Evolutionary conservation across 495 filamentous ascomycete species (phyloP), one percentile per base, ranked within the genome.

Genomic region (Penicillium coffeae): DNA sequence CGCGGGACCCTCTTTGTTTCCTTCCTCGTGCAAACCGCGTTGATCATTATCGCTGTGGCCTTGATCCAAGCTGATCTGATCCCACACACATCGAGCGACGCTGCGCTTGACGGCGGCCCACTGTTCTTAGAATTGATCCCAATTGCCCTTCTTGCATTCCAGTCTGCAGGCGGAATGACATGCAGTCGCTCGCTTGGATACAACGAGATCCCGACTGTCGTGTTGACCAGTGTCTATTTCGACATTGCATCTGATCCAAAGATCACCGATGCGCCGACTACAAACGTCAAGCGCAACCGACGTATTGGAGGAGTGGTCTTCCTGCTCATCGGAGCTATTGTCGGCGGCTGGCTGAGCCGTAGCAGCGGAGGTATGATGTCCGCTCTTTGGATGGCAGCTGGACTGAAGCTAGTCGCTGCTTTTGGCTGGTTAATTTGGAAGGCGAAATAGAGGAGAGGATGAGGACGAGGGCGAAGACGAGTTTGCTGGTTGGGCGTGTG

Each of bases 181-280:
- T 79, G 78, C 43, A 81, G 74, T 51, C 72, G 87, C 5, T 60
- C 79, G 10, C 62, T 90, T 38, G 82, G 82, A 1, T 79, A 82
- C 52, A 77, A 77, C 47, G 85, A 88, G 63, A 77, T 90, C 34
- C 86, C 87, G 10, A 85, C 83, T 1, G 85, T 84, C 21, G 87
- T 90, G 9, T 63, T 89, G 55, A 89, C 86, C 3, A 85, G 76
- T 46, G 72, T 88, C 16, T 82, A 88, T 49, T 85, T 81, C 55
- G 85, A 88, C 53, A 63, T 89, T 43, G 75, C 79, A 6, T 79
- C 78, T 14, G 80, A 86, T 48, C 76, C 80, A n/a, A 65, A 71
- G 22, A 55, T 86, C 9, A 47, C 74, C 0, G 68, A 60, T 3
- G 64, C 65, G 20, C 65, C 73, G 7, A 64, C 56, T 33, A 57